phyloP scores from a whole-genome alignment of 768 basidiomycete species.

The Tulasnella sp. region DNA sequence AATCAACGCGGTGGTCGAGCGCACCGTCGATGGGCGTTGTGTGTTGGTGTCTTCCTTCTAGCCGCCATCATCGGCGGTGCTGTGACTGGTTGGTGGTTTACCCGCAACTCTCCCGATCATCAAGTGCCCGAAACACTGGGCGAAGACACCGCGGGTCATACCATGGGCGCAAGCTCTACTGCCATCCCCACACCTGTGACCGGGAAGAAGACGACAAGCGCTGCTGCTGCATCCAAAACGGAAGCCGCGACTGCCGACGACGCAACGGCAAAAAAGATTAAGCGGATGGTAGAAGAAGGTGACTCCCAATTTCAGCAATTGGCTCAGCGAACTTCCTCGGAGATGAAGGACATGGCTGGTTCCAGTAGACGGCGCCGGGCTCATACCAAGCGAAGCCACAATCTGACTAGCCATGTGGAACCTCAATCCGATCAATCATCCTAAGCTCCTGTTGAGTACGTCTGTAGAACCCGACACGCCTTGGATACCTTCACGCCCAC shows the following conservation, averaged over 20 bases:
- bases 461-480: neutral
- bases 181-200: neutral
- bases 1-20: neutral
- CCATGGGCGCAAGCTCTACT: constrained; percentile 7
- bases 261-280: neutral
- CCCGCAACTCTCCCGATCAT: constrained; percentile 22
- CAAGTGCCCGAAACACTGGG: constrained; percentile 3
- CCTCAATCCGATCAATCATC: neutral
- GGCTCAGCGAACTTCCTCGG: neutral
- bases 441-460: neutral
- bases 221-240: constrained; percentile 5
- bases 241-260: neutral
- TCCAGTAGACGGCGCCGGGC: neutral
- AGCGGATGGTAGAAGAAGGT: neutral
- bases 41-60: constrained; percentile 26
- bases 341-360: neutral
- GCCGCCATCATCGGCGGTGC: constrained; percentile 21
- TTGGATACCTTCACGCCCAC: neutral
- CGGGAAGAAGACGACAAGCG: constrained; percentile 1
- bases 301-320: neutral
- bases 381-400: neutral
- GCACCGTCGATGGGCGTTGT: constrained; percentile 14
- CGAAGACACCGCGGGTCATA: neutral
- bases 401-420: neutral
- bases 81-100: constrained; percentile 25